Evolutionary conservation across 2,329 filamentous ascomycete species (phyloP), one percentile per base, ranked within the genome.

Genomic region (Tolypocladium guangdongense): DNA sequence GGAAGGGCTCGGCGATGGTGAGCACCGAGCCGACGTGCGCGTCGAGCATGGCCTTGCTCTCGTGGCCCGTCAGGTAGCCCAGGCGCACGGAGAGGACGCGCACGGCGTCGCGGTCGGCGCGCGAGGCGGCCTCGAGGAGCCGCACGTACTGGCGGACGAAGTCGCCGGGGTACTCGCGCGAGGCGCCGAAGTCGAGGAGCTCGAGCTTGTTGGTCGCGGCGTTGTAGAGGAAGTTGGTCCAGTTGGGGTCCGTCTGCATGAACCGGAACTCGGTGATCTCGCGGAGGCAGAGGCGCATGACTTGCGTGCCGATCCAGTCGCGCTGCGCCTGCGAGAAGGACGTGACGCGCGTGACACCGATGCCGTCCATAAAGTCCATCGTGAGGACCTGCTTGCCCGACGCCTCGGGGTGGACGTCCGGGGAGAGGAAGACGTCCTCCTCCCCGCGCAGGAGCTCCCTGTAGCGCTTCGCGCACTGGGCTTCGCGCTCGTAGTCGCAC

Each of bases 241-340:
- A 99, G 75, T 99, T 99, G 41, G 93, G 93, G 66, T 99, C 93
- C 6, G 93, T 99, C 73, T 99, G 93, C 93, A 99, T 99, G 74
- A 95, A 97, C 56, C 79, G 84, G 80, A 96, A 97, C 70, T 96
- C 90, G 58, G 86, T 86, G 61, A 97, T 92, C 72, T 97, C 93
- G 55, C 91, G 86, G 39, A 97, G 79, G 66, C 90, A 97, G 12
- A 99, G 83, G 4, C 90, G 87, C 51, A 97, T 80, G 59, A 97
- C 88, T 63, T 97, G 88, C 0, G 90, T 93, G 52, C 93, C 93
- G 63, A 99, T 95, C 89, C 91, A 96, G 73, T 99, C 90, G 56
- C 86, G 84, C 68, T 97, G 90, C 50, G 82, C 77, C 66, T 97
- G 92, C 0, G 81, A 84, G 55, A 97, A 84, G 18, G 78, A 78